These are phyloP conservation scores for Coemansia sp. DNA, from an alignment of 192 early-diverging fungal species.

Conservation along the genomic window DNA sequence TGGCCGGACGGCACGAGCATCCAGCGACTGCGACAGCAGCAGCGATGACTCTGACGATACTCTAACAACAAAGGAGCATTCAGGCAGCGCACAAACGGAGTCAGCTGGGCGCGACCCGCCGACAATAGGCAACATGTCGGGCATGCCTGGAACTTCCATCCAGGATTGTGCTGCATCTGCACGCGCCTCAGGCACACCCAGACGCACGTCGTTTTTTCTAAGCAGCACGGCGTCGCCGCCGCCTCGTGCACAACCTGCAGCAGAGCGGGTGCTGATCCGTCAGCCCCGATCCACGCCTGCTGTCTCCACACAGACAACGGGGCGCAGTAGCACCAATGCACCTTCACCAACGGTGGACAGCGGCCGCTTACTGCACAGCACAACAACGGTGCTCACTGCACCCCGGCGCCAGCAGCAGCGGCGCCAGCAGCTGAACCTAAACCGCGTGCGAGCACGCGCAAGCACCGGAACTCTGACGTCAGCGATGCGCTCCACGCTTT, in stretches of 20 bases:
- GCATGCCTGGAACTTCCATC: constrained; percentile 6
- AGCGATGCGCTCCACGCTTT: constrained; percentile 16
- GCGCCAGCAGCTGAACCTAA: constrained; percentile 26
- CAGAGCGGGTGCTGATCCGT: not conserved
- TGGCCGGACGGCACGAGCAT: constrained; percentile 8
- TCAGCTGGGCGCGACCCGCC: constrained; percentile 7
- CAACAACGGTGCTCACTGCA: constrained; percentile 7
- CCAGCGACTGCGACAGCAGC: constrained; percentile 20
- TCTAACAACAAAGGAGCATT: constrained; percentile 18
- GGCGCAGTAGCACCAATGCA: constrained; percentile 1
- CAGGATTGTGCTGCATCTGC: constrained; percentile 12
- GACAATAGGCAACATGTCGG: constrained; percentile 9
- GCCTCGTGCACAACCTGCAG: constrained; percentile 4
- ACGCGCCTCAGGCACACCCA: not conserved
- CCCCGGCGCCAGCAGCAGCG: constrained; percentile 8
- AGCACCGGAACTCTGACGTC: constrained; percentile 5
- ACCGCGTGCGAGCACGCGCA: constrained; percentile 14
- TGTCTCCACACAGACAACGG: not conserved
- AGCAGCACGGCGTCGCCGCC: not conserved
- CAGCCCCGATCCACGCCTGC: constrained; percentile 1
- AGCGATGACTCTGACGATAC: constrained; percentile 50
- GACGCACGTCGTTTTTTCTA: constrained; percentile 8
- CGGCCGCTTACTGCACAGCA: constrained; percentile 4
- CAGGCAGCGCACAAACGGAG: constrained; percentile 7
- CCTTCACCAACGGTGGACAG: not conserved